Percentiles rank a stretch among this genome's conserved stretches.
Conservation (phyloP, 768 basidiomycete species). For the Lentinula lateritia region DNA sequence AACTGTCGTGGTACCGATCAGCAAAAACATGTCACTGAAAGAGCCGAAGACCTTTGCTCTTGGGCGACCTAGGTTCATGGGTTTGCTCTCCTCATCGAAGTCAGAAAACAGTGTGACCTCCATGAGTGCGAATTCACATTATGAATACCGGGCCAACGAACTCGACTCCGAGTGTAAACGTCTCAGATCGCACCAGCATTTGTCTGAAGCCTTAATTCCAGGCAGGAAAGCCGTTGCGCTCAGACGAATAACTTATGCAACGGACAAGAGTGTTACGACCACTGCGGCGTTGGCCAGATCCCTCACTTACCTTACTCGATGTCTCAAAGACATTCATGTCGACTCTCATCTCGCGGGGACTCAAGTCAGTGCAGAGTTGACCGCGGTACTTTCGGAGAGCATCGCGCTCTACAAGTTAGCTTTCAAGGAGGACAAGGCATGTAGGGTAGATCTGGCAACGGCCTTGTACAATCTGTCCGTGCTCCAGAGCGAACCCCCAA, state of each 20-base stretch:
- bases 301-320: slow-evolving; percentile 1
- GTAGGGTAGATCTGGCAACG: slow-evolving; percentile 8
- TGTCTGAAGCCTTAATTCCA: slow-evolving; percentile 1
- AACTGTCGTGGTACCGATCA: background rate
- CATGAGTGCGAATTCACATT: background rate
- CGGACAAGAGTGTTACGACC: background rate
- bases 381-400: background rate
- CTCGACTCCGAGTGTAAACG: slow-evolving; percentile 6
- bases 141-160: background rate
- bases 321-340: slow-evolving; percentile 5
- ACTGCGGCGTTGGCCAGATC: slow-evolving; percentile 5
- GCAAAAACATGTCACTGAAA: background rate
- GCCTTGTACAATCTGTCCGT: slow-evolving; percentile 9
- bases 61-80: background rate
- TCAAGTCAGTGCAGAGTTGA: slow-evolving; percentile 1
- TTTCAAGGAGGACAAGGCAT: slow-evolving; percentile 6
- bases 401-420: slow-evolving; percentile 1
- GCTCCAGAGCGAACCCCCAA: background rate
- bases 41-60: background rate
- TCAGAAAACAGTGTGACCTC: background rate
- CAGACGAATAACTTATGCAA: background rate
- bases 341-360: background rate
- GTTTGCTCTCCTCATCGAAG: background rate
- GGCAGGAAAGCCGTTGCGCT: slow-evolving; percentile 7
- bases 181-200: slow-evolving; percentile 1